Evolutionary conservation across 2,329 filamentous ascomycete genomes (phyloP), one percentile per base, ranked within the genome.

Genomic region (Orbilia oligospora): DNA sequence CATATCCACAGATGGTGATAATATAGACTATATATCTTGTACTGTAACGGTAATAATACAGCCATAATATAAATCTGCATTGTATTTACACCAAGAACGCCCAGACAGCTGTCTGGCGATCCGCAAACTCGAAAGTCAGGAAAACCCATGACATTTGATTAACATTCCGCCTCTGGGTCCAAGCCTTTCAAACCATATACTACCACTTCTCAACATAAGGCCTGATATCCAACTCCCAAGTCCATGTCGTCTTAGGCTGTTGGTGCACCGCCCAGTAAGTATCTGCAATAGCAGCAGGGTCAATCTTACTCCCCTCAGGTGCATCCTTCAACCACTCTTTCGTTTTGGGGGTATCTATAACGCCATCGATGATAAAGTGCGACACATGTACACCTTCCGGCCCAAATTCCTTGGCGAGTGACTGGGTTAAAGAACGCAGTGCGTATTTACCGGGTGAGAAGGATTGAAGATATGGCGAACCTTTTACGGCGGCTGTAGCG

Each of bases 161-260:
- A 16, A 41, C 12, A 14, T 41, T 12, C 12, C 9, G 38, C 38
- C 16, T 30, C 22, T 18, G 5, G 20, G 9, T n/a, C n/a, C n/a
- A n/a, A n/a, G n/a, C n/a, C n/a, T n/a, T n/a, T n/a, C n/a, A n/a
- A n/a, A n/a, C n/a, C n/a, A n/a, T n/a, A n/a, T n/a, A 22, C 83
- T 87, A 94, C 87, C 92, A 97, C 84, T 94, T 97, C 87, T 97
- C 93, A 66, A 94, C 87, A 84, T 89, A 94, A 0, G 93, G 93
- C 80, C 93, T 87, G 33, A 94, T 86, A 84, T 97, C 93, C 81
- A 97, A 84, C 85, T 97, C 93, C 83, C 93, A 92, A 0, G 92
- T 94, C 82, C 95, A 97, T 1, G 90, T 90, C 5, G 91, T 93
- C 81, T 89, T 88, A 36, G 91, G 92, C 86, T 97, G 93, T 0